Evolutionary conservation across 2,329 filamentous ascomycete species (phyloP).

Genomic region (Aspergillus sp.): DNA sequence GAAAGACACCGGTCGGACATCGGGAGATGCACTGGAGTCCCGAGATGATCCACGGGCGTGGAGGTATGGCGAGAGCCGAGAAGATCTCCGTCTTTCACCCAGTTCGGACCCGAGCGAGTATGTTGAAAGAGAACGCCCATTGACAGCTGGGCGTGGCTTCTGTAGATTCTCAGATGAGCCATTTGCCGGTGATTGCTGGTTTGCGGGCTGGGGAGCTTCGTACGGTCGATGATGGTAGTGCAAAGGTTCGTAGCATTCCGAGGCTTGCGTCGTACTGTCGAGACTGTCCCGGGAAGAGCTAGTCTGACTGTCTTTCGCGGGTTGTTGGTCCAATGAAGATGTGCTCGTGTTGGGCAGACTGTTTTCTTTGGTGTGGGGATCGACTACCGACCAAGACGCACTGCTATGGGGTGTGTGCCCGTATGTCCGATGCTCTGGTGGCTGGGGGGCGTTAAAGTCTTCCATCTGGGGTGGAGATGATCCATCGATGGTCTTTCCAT

Average conservation of each 20-base stretch:
- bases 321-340: constrained; percentile 30
- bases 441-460: constrained; percentile 24
- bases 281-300: constrained; percentile 41
- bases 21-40: constrained; percentile 56
- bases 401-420: constrained; percentile 38
- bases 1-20: constrained; percentile 61
- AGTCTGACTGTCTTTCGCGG: constrained; percentile 26
- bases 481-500: constrained; percentile 20
- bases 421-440: constrained; percentile 18
- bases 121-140: constrained; percentile 68
- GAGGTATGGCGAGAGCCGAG: constrained; percentile 51
- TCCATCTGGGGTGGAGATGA: constrained; percentile 29
- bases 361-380: constrained; percentile 28
- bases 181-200: constrained; percentile 31
- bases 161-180: constrained; percentile 51
- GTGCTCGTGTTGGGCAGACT: constrained; percentile 23
- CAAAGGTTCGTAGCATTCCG: constrained; percentile 49
- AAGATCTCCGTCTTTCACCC: constrained; percentile 63
- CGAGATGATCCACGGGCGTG: constrained; percentile 54
- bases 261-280: constrained; percentile 35
- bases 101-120: constrained; percentile 76
- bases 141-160: constrained; percentile 62
- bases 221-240: constrained; percentile 56
- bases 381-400: constrained; percentile 39
- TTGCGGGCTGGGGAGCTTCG: constrained; percentile 35